phyloP scores from a whole-genome alignment of 441 rosid genomes.

The Jatropha podagrica region DNA sequence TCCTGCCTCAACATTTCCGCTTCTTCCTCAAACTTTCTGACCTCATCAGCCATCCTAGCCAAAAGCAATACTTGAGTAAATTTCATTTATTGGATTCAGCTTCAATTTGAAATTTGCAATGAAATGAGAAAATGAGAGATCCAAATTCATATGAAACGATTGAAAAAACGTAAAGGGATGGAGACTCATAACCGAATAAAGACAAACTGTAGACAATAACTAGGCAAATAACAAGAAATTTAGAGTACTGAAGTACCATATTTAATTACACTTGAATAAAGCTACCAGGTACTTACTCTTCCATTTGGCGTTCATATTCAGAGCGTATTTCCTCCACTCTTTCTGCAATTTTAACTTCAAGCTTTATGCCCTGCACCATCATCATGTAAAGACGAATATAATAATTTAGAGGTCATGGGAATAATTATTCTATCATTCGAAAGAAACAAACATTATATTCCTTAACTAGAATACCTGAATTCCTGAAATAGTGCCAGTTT shows the following conservation, averaged over 20 bases:
- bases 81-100: slow-evolving; percentile 1
- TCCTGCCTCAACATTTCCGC: slow-evolving; percentile 65
- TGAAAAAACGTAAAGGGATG: background rate
- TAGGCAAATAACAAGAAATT: background rate
- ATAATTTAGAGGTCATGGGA: slow-evolving; percentile 5
- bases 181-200: background rate
- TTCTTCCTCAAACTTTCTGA: slow-evolving; percentile 60
- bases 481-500: slow-evolving; percentile 40
- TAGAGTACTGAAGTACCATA: background rate
- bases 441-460: background rate
- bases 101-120: background rate
- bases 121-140: background rate
- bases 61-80: slow-evolving; percentile 20
- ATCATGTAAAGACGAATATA: slow-evolving; percentile 21
- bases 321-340: slow-evolving; percentile 58
- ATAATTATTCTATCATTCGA: slow-evolving; percentile 9
- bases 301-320: slow-evolving; percentile 72
- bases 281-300: slow-evolving; percentile 52
- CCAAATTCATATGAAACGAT: background rate
- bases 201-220: background rate
- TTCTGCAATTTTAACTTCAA: slow-evolving; percentile 51
- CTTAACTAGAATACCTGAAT: slow-evolving; percentile 51
- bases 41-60: slow-evolving; percentile 73
- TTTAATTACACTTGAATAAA: slow-evolving; percentile 4
- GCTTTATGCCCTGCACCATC: slow-evolving; percentile 54